Evolutionary conservation across 129 eudicot genomes (phyloP), one percentile per base, ranked within the genome.

Genomic region (Chrysanthemum lavandulifolium): DNA sequence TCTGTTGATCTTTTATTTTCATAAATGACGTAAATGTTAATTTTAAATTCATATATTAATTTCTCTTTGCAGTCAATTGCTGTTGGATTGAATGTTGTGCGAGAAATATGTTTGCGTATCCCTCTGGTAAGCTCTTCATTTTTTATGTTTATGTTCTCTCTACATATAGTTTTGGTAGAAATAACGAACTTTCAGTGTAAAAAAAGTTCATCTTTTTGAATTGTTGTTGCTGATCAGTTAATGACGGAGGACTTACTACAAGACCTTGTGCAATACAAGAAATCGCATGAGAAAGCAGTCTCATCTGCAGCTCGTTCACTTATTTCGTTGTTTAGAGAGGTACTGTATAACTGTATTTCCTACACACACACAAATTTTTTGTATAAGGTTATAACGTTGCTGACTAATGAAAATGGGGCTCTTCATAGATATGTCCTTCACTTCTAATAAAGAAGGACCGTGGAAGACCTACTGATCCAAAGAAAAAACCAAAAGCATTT

Each of bases 221-320:
- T 73, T 71, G 72, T 51, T 60, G 52, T 56, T 68, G 47, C 56
- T 78, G 60, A 47, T 56, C 84, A 94, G 98, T 81, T 94, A 76
- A 94, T 94, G 98, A 94, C 90, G 12, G 98, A 94, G 71, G 97
- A 90, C 72, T 79, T 94, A 87, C 89, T 94, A 69, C 98, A 94
- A 94, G 98, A 94, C 63, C 98, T 94, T 66, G 97, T 90, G 61
- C 75, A 90, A 61, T 94, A 94, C 75, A 90, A 87, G 71, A 94
- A 94, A 72, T 87, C 97, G 19, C 74, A 90, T 50, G 98, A 94
- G 82, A 94, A 94, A 71, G 84, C 98, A 36, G 97, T 94, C 81
- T 84, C 98, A 65, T 84, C 97, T 64, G 88, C 98, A 58, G 98
- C 98, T 64, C 96, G 98, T 18, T 87, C 98, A 12, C 96, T 94